These are phyloP conservation scores for Citrullus mucosospermus DNA, from an alignment of 306 rosid species.

Conservation along the genomic window DNA sequence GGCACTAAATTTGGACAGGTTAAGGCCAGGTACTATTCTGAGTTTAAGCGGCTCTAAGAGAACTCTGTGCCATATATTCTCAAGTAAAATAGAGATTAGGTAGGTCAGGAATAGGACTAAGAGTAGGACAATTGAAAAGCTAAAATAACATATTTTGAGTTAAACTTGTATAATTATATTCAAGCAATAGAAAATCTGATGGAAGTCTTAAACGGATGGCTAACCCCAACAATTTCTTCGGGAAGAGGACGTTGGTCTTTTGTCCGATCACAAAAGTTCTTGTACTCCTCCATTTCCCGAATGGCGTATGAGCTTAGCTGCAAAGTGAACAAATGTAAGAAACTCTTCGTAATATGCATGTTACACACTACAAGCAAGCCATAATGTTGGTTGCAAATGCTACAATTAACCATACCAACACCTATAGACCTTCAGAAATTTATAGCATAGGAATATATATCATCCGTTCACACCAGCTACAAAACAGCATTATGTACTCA, in stretches of 20 bases:
- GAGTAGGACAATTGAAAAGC: background rate
- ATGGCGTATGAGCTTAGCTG: slow-evolving; percentile 85
- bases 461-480: background rate
- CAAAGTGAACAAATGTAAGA: slow-evolving; percentile 1
- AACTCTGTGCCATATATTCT: background rate
- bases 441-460: background rate
- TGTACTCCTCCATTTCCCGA: slow-evolving; percentile 90
- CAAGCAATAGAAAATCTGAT: background rate
- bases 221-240: slow-evolving; percentile 91
- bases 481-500: slow-evolving; percentile 19
- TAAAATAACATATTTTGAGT: background rate
- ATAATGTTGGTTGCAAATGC: background rate
- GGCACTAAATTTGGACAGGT: background rate
- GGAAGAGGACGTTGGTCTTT: slow-evolving; percentile 89
- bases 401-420: background rate
- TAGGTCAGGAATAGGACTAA: background rate
- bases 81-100: background rate
- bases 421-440: background rate
- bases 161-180: background rate
- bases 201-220: slow-evolving; percentile 12
- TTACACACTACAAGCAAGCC: background rate
- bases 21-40: background rate
- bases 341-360: background rate
- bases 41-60: background rate
- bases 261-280: slow-evolving; percentile 92